Percentiles rank a stretch among this genome's conserved stretches.
Evolutionary conservation across 768 basidiomycete species (phyloP).

Genomic region (Trametes elegans): DNA sequence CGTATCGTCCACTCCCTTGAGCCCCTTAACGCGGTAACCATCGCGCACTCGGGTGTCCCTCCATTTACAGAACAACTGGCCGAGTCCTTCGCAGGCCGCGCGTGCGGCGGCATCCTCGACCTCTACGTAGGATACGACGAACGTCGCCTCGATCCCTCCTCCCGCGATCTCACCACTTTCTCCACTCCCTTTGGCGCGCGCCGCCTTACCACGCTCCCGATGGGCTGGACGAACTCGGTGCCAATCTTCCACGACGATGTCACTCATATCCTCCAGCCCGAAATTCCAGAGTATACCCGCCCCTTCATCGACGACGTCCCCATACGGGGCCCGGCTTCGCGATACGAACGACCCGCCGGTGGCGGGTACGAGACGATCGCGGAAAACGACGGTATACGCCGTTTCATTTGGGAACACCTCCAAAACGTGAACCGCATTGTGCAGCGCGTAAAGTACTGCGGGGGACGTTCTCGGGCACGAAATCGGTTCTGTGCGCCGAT

Average conservation of each 20-base stretch:
- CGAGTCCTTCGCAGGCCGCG: no score
- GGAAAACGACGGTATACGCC: constrained; percentile 29
- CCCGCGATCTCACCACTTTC: no score
- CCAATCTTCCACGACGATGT: constrained; percentile 19
- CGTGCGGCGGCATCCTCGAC: no score
- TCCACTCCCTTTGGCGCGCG: constrained; percentile 11
- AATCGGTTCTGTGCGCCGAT: background rate
- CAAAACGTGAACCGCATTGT: no score
- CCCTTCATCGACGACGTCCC: constrained; percentile 21
- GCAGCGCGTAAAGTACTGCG: constrained; percentile 27
- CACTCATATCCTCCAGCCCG: constrained; percentile 9
- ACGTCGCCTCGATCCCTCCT: no score
- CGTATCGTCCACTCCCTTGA: no score
- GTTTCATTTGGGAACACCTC: constrained; percentile 39
- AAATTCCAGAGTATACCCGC: constrained; percentile 14
- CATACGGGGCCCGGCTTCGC: constrained; percentile 10
- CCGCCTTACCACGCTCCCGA: constrained; percentile 5
- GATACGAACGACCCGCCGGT: constrained; percentile 5
- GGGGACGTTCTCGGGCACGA: constrained; percentile 25
- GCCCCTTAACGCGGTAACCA: no score
- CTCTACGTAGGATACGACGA: no score
- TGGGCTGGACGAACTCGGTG: constrained; percentile 25
- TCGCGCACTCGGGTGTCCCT: no score
- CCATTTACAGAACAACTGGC: no score
- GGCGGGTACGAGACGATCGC: constrained; percentile 21